Conservation (phyloP, 139 green algal species). For the Chlamydomonas incerta region DNA sequence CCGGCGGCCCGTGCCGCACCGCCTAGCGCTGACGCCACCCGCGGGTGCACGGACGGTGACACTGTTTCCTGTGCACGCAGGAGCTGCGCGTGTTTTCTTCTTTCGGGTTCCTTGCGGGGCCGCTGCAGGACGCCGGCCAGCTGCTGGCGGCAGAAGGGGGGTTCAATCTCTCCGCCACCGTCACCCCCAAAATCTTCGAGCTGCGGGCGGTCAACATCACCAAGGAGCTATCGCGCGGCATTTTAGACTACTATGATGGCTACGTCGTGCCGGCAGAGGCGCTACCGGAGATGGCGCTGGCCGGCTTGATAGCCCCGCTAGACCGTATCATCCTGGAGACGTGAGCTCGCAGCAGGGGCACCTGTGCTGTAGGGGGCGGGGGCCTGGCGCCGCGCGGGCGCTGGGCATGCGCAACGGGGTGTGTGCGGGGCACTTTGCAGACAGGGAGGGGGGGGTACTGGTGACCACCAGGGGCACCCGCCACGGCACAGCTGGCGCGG, state of each 20-base stretch:
- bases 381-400: too few species aligned
- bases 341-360: neutral
- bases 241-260: constrained; percentile 8
- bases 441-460: too few species aligned
- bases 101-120: neutral
- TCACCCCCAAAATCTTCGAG: neutral
- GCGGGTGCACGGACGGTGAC: too few species aligned
- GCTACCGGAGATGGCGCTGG: constrained; percentile 5
- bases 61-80: too few species aligned
- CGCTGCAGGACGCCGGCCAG: neutral
- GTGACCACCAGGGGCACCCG: too few species aligned
- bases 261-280: neutral
- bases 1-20: too few species aligned
- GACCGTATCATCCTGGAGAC: neutral
- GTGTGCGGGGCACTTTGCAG: too few species aligned
- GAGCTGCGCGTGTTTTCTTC: neutral
- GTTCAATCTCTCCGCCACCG: neutral
- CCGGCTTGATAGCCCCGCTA: neutral
- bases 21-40: too few species aligned
- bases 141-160: neutral
- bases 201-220: neutral
- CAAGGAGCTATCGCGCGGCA: neutral
- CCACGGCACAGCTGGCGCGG: too few species aligned
- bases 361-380: too few species aligned
- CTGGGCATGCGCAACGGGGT: too few species aligned